Percentiles rank a stretch among this genome's conserved stretches.
Conservation (phyloP, 2,329 filamentous ascomycete species). For the Pseudogymnoascus sp. region DNA sequence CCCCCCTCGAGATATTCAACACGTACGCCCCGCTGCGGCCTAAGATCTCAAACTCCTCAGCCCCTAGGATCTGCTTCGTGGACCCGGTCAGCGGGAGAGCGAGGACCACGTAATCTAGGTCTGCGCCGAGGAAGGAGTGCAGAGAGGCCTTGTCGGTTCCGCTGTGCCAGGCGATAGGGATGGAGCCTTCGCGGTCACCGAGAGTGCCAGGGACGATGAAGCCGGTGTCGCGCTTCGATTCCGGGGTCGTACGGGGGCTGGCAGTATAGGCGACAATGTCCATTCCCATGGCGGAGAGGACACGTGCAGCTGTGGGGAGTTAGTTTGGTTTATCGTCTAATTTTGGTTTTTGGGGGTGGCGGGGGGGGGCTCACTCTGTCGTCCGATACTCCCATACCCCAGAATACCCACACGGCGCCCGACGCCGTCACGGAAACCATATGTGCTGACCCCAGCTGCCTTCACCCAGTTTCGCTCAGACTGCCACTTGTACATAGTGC, state of each 20-base stretch:
- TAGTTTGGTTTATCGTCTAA: neutral
- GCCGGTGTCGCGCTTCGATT: constrained; percentile 46
- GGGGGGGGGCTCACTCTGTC: constrained; percentile 31
- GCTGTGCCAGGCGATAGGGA: constrained; percentile 32
- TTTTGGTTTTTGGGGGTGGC: neutral
- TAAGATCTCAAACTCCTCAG: constrained; percentile 31
- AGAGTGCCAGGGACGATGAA: constrained; percentile 57
- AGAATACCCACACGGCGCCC: constrained; percentile 46
- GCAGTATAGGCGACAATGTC: constrained; percentile 58
- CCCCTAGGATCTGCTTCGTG: constrained; percentile 34
- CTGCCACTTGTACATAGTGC: constrained; percentile 47
- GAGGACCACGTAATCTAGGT: constrained; percentile 32
- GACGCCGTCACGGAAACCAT: constrained; percentile 42
- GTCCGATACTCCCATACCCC: constrained; percentile 33
- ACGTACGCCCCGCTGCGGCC: constrained; percentile 41
- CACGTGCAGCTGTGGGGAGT: constrained; percentile 37
- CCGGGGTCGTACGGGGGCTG: constrained; percentile 46
- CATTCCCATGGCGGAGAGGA: constrained; percentile 50
- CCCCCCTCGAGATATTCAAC: constrained; percentile 56
- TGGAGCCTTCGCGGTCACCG: constrained; percentile 30
- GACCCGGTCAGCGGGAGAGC: constrained; percentile 30
- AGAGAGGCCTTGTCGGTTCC: constrained; percentile 28
- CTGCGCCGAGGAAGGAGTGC: constrained; percentile 29
- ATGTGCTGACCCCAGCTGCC: constrained; percentile 14
- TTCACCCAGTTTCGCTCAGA: constrained; percentile 45